Conservation (phyloP, 257 asterid genomes). For the Mentha longifolia region DNA sequence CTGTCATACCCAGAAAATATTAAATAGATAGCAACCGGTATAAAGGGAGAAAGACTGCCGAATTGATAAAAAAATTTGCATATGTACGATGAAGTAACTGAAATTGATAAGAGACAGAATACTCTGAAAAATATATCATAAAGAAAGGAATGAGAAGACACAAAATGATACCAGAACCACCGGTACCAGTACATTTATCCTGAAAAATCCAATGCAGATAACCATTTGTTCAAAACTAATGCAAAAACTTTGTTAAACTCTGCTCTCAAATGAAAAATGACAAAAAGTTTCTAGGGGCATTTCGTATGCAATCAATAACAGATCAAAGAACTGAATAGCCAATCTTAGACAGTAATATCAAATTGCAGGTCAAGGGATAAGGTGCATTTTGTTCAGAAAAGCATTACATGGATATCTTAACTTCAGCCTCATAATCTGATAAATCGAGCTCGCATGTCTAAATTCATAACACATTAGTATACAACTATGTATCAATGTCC, state of each 20-base stretch:
- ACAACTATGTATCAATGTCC: neutral
- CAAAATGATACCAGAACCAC: neutral
- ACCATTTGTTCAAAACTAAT: neutral
- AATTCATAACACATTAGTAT: neutral
- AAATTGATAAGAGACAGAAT: neutral
- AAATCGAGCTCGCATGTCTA: neutral
- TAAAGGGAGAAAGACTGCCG: neutral
- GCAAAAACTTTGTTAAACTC: neutral
- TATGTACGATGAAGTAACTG: neutral
- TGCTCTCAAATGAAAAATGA: neutral
- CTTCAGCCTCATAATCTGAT: constrained; percentile 10
- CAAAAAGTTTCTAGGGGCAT: neutral
- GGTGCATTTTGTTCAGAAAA: neutral
- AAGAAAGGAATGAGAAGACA: constrained; percentile 4
- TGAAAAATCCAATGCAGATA: constrained; percentile 6
- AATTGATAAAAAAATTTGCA: neutral
- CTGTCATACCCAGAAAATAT: constrained; percentile 45
- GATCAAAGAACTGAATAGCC: neutral
- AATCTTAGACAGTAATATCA: neutral
- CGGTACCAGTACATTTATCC: neutral
- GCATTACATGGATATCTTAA: neutral
- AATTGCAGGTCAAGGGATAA: neutral
- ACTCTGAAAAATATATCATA: neutral
- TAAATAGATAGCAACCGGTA: neutral
- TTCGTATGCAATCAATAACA: neutral